Conservation (phyloP, 164 flowering plant species). For the Magnolia officinalis region DNA sequence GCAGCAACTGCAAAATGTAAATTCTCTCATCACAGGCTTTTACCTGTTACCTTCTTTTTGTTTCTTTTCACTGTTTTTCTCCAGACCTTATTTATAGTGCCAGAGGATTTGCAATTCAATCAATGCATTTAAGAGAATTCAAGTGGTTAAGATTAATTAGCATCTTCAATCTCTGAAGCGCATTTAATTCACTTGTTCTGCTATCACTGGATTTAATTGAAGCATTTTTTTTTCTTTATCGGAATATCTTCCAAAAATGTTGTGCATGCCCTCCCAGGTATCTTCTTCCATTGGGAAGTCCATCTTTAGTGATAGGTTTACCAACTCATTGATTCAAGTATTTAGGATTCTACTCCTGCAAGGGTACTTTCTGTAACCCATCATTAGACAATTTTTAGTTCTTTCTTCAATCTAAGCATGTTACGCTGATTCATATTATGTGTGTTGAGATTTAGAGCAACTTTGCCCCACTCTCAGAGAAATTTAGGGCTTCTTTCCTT, state of each 20-base stretch:
- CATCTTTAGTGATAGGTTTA: background rate
- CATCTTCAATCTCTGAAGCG: background rate
- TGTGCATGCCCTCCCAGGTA: background rate
- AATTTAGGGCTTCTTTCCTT: no score
- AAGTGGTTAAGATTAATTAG: background rate
- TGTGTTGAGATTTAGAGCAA: no score
- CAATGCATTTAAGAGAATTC: background rate
- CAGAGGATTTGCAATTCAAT: background rate
- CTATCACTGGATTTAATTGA: background rate
- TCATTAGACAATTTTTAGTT: no score
- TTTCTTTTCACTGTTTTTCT: background rate
- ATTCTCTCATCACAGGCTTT: background rate
- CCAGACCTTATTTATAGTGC: background rate
- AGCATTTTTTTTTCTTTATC: background rate
- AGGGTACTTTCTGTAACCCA: no score
- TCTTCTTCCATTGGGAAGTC: background rate
- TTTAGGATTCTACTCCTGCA: no score
- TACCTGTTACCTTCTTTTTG: background rate
- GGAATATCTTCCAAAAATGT: background rate
- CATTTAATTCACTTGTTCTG: background rate
- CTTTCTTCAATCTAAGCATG: no score
- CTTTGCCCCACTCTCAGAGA: no score
- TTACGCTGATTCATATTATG: no score
- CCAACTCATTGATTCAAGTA: no score
- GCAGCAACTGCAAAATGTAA: constrained; percentile 57